These are phyloP conservation scores for Viola pubescens DNA, from an alignment of 441 rosid species.

Conservation along the genomic window DNA sequence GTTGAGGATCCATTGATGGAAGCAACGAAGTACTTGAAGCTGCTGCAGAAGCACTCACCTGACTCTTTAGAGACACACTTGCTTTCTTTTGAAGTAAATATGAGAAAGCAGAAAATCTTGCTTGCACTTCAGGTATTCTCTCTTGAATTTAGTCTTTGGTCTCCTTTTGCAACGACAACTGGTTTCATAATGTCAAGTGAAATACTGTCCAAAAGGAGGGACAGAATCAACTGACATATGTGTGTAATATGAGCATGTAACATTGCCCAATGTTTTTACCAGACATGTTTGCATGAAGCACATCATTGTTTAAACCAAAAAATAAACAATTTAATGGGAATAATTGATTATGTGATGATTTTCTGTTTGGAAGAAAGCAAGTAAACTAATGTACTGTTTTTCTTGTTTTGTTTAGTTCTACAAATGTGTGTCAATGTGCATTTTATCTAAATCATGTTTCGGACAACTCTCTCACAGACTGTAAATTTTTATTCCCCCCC, in stretches of 20 bases:
- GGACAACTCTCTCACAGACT: no score
- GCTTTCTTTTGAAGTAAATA: constrained; percentile 93
- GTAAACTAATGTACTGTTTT: not conserved
- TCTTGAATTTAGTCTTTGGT: not conserved
- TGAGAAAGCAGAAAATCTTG: constrained; percentile 85
- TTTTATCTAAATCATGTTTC: no score
- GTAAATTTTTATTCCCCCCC: not conserved
- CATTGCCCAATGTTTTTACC: not conserved
- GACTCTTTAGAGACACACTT: constrained; percentile 86
- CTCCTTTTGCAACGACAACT: not conserved
- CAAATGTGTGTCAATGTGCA: no score
- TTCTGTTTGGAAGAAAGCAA: not conserved
- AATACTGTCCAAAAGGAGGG: not conserved
- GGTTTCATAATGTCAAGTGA: not conserved
- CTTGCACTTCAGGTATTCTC: constrained; percentile 85
- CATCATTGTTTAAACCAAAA: not conserved
- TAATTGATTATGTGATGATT: not conserved
- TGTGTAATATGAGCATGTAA: not conserved
- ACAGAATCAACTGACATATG: not conserved
- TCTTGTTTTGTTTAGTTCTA: no score
- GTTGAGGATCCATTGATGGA: constrained; percentile 88
- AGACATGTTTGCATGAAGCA: not conserved
- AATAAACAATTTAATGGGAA: constrained; percentile 4
- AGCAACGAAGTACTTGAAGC: constrained; percentile 89
- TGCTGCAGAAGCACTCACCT: constrained; percentile 89